phyloP scores from a whole-genome alignment of 2,329 filamentous ascomycete species.

The Neopestalotiopsis sp. region DNA sequence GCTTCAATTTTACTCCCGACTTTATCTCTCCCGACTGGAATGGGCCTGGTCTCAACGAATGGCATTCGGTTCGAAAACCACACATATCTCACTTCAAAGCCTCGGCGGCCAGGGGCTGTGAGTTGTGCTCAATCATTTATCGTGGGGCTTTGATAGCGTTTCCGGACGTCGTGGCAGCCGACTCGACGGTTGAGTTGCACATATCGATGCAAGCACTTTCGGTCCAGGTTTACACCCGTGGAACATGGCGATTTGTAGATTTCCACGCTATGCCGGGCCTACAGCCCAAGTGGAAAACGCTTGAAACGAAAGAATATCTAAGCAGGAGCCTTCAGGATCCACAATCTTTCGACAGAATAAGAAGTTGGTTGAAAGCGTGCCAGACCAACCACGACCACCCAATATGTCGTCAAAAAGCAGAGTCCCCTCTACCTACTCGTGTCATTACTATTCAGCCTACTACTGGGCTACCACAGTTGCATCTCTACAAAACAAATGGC shows the following conservation, averaged over 20 bases:
- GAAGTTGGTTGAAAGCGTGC: background rate
- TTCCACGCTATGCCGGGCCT: background rate
- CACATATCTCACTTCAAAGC: background rate
- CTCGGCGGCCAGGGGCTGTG: background rate
- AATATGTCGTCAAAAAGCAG: background rate
- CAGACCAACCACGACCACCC: background rate
- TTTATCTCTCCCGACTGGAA: background rate
- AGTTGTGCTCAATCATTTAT: slow-evolving; percentile 1
- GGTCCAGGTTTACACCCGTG: background rate
- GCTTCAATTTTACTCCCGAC: background rate
- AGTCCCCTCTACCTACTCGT: background rate
- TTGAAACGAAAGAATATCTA: background rate
- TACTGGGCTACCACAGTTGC: background rate
- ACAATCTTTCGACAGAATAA: background rate
- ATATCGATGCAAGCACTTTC: background rate
- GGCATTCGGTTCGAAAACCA: background rate
- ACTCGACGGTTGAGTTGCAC: background rate
- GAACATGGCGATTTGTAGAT: background rate
- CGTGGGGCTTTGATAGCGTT: background rate
- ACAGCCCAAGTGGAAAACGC: background rate
- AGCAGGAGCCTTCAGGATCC: background rate
- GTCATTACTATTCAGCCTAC: background rate
- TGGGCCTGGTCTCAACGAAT: background rate
- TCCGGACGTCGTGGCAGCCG: background rate
- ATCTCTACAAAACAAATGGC: background rate